phyloP scores from a whole-genome alignment of 1,139 yeast genomes.

The Zygosaccharomyces sapae region DNA sequence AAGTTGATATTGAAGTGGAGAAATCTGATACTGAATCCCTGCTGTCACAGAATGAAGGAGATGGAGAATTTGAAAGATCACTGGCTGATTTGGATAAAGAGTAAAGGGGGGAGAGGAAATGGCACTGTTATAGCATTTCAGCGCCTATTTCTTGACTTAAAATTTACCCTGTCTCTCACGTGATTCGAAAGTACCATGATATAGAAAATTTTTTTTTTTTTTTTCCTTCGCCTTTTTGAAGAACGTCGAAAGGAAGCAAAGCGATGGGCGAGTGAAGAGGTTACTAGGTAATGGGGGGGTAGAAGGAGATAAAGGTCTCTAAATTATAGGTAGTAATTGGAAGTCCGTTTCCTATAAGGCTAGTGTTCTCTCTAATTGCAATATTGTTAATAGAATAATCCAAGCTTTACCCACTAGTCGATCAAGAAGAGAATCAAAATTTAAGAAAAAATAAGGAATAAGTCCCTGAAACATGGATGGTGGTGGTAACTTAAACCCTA shows the following conservation, averaged over 20 bases:
- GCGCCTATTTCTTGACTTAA: too few relatives aligned
- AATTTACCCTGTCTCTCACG: background rate
- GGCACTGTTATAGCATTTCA: too few relatives aligned
- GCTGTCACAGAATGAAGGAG: conserved; percentile 18
- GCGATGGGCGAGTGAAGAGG: background rate
- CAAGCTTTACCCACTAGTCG: background rate
- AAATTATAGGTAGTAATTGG: background rate
- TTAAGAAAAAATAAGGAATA: background rate
- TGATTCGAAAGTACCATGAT: background rate
- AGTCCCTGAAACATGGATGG: conserved; percentile 7
- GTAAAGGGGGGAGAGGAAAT: too few relatives aligned
- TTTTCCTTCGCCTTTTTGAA: too few relatives aligned
- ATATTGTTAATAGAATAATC: too few relatives aligned
- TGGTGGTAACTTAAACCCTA: conserved; percentile 8
- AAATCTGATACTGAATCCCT: conserved; percentile 5
- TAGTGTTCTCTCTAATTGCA: too few relatives aligned
- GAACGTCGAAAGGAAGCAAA: background rate
- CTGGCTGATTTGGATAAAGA: too few relatives aligned
- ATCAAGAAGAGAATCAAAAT: background rate
- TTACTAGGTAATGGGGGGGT: background rate
- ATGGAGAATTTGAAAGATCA: conserved; percentile 38
- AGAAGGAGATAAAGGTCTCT: background rate
- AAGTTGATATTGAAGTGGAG: conserved; percentile 8
- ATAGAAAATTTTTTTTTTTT: background rate
- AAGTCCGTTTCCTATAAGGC: too few relatives aligned